phyloP scores from a whole-genome alignment of 108 stramenopile genomes.

The Nitzschia putrida region DNA sequence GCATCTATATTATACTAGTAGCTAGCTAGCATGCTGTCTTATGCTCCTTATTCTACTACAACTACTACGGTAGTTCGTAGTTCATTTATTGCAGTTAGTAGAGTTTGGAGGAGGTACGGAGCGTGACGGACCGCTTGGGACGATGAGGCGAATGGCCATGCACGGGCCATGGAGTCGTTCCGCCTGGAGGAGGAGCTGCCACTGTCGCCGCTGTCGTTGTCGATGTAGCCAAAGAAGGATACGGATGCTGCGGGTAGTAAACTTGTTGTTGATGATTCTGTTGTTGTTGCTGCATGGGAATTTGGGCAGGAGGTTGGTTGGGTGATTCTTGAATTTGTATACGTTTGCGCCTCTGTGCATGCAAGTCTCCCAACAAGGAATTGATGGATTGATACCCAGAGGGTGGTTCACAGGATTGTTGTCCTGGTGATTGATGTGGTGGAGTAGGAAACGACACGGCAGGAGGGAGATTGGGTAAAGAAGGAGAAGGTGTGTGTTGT shows the following conservation, averaged over 20 bases:
- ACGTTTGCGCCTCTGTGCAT: constrained; percentile 14
- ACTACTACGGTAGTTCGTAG: too few species aligned
- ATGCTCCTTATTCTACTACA: too few species aligned
- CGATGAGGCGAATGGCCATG: too few species aligned
- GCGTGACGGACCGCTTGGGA: too few species aligned
- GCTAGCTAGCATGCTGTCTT: too few species aligned
- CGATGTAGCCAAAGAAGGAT: not conserved
- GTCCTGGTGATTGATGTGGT: constrained; percentile 9
- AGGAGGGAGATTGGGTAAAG: too few species aligned
- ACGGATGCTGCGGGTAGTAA: not conserved
- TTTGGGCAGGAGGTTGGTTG: constrained; percentile 11
- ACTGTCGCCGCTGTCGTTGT: not conserved
- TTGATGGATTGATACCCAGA: constrained; percentile 36
- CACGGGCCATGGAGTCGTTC: too few species aligned
- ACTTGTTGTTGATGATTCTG: constrained; percentile 15
- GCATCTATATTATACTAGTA: too few species aligned
- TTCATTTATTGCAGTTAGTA: too few species aligned
- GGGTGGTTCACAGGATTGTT: constrained; percentile 12
- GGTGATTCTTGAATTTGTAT: not conserved
- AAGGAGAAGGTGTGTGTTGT: too few species aligned
- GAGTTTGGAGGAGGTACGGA: too few species aligned
- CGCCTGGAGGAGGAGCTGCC: too few species aligned
- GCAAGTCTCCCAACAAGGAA: constrained; percentile 31
- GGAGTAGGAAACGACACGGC: not conserved
- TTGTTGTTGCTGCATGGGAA: not conserved